Evolutionary conservation across 176 grass and related monocot species (phyloP), one percentile per base, ranked within the genome.

Genomic region (Musa troglodytarum): DNA sequence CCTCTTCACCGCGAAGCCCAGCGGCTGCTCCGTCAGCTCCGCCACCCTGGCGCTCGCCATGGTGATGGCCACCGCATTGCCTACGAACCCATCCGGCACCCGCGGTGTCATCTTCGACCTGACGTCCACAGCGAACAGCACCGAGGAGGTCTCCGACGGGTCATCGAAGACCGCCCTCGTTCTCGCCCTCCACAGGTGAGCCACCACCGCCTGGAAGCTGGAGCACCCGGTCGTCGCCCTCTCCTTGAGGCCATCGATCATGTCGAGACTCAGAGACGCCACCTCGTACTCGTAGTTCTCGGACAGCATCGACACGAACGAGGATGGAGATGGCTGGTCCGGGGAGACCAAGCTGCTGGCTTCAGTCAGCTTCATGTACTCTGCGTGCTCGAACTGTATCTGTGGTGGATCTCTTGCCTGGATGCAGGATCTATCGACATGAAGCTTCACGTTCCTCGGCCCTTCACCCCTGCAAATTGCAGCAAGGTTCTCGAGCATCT

Each of bases 71-170:
- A 87, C 85, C 0, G 81, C 85, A 63, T 87, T 87, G 57, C 85
- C 85, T 6, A 80, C 55, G 63, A 83, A 87, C 21, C 85, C 50
- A 0, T 76, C 52, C 0, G 71, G 85, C 65, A 87, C 69, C 21
- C 70, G 76, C 52, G 85, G 85, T n/a, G 53, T 72, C 75, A 83
- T 76, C 78, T 80, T 83, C 17, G 71, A 62, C 72, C 72, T 76
- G 78, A 83, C 80, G 72, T 87, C 85, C 62, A 83, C 85, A 1
- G 81, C 81, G 63, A 87, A 87, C 53, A 87, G 55, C 65, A 82
- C 69, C 52, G 81, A 76, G 61, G 85, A 83, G 34, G 72, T 71
- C 19, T 29, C 63, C 63, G 57, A 57, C 10, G 22, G 85, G 63
- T 83, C 71, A 17, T 80, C 50, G 43, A 80, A 83, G 15, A 76